Percentiles rank a stretch among this genome's conserved stretches.
Evolutionary conservation across 306 rosid genomes (phyloP).

Genomic region (Lathyrus aphaca): DNA sequence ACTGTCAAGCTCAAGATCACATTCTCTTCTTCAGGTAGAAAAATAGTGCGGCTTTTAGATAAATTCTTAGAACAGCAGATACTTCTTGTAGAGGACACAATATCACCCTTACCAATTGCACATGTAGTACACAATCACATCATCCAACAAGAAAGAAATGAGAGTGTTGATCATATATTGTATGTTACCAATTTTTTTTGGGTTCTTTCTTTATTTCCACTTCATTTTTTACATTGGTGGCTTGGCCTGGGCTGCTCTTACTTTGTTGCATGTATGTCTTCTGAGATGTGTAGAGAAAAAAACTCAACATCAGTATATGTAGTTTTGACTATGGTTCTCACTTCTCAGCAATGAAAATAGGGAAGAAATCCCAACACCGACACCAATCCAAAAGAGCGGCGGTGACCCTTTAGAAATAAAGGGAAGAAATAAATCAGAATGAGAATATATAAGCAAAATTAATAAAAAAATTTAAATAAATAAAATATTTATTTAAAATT

Average conservation of each 20-base stretch:
- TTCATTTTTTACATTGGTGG: slow-evolving; percentile 46
- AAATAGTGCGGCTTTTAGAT: not conserved
- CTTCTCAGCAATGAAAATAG: slow-evolving; percentile 66
- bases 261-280: slow-evolving; percentile 69
- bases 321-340: slow-evolving; percentile 49
- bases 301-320: slow-evolving; percentile 12
- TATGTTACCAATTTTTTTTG: slow-evolving; percentile 61
- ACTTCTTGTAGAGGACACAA: slow-evolving; percentile 10
- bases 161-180: slow-evolving; percentile 26
- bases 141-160: slow-evolving; percentile 29
- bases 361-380: slow-evolving; percentile 91
- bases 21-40: slow-evolving; percentile 35
- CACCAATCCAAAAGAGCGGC: slow-evolving; percentile 88
- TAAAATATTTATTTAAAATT: not conserved
- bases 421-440: slow-evolving; percentile 34
- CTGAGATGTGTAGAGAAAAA: slow-evolving; percentile 36
- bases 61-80: too few species aligned
- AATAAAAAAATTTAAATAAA: not conserved
- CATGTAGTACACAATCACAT: slow-evolving; percentile 17
- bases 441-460: slow-evolving; percentile 2
- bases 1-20: slow-evolving; percentile 43
- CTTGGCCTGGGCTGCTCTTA: slow-evolving; percentile 48
- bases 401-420: slow-evolving; percentile 74
- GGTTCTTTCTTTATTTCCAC: slow-evolving; percentile 51
- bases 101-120: slow-evolving; percentile 21